Percentiles rank a stretch among this genome's conserved stretches.
phyloP scores from a whole-genome alignment of 257 asterid genomes.

The Asclepias syriaca region DNA sequence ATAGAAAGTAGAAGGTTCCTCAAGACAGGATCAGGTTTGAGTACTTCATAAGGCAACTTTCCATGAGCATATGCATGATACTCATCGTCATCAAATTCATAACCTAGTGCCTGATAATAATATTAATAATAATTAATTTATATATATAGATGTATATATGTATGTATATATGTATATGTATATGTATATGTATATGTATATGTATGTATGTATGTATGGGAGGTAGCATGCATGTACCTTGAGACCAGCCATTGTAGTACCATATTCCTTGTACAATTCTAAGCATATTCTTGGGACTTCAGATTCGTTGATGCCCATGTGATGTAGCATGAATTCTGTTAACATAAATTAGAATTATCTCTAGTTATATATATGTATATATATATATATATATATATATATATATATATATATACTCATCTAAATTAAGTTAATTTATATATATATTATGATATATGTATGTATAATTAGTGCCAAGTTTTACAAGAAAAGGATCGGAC shows the following conservation, averaged over 20 bases:
- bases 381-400: too few relatives aligned
- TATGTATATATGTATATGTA: not conserved
- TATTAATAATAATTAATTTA: not conserved
- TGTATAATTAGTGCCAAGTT: too few relatives aligned
- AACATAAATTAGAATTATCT: too few relatives aligned
- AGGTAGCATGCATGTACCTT: slow-evolving; percentile 40
- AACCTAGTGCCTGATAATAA: slow-evolving; percentile 53
- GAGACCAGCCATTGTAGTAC: slow-evolving; percentile 95
- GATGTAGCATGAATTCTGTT: slow-evolving; percentile 67
- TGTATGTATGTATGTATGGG: not conserved
- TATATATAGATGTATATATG: not conserved
- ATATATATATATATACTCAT: too few relatives aligned
- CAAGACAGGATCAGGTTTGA: slow-evolving; percentile 66
- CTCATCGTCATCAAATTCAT: slow-evolving; percentile 68
- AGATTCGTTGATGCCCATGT: slow-evolving; percentile 58
- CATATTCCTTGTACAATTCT: slow-evolving; percentile 75
- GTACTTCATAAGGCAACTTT: slow-evolving; percentile 64
- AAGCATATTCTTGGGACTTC: slow-evolving; percentile 71
- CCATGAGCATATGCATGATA: slow-evolving; percentile 86
- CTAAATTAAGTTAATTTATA: too few relatives aligned
- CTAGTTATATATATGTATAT: not conserved
- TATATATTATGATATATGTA: too few relatives aligned
- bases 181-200: not conserved
- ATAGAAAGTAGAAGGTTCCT: slow-evolving; percentile 69
- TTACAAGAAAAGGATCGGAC: slow-evolving; percentile 16